Base-by-base conservation (phyloP, 768 basidiomycete species). In the Suillus spraguei region DNA sequence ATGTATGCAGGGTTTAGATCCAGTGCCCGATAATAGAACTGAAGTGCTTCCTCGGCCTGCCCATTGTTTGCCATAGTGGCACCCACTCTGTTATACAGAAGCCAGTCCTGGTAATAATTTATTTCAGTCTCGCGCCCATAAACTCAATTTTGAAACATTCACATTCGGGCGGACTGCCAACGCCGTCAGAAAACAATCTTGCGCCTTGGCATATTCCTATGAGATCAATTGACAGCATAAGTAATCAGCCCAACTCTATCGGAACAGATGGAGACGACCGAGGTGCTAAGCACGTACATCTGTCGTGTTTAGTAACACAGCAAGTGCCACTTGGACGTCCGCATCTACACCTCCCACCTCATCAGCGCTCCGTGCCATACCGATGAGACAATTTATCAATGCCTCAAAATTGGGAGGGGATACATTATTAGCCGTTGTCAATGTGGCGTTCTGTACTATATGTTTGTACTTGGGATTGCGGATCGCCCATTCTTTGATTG, bases 31-130 rank as follows among this genome's bases (percentile, higher is more conserved):
- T 87, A 84, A 76, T 98, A 98, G 73, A 94, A 97, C 63, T 89
- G 80, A 3, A 95, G 80, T n/a, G 96, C 96, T 60, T 93, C 86
- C 41, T 84, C 86, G 14, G 94, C 83, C 60, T 80, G 81, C 28
- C 95, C 89, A 69, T 87, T 92, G 75, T 97, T 98, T 32, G 96
- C 96, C 79, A 95, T 87, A 6, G 94, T 96, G 17, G 96, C 96
- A 16, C 96, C 96, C 47, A 97, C 91, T 17, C 96, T 87, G 71
- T 98, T 98, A 77, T 92, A 97, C 63, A 98, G 77, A 44, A 93
- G 78, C 89, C 92, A 97, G 72, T 98, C 95, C 93, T 96, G 69
- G 4, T 16, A 20, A 24, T 35, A 14, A 33, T 38, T 42, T 49
- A 10, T 8, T 65, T 28, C 67, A 63, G 41, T 35, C 22, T 13